Evolutionary conservation across 202 grass and related monocot genomes (phyloP).

Genomic region (Setaria viridis): DNA sequence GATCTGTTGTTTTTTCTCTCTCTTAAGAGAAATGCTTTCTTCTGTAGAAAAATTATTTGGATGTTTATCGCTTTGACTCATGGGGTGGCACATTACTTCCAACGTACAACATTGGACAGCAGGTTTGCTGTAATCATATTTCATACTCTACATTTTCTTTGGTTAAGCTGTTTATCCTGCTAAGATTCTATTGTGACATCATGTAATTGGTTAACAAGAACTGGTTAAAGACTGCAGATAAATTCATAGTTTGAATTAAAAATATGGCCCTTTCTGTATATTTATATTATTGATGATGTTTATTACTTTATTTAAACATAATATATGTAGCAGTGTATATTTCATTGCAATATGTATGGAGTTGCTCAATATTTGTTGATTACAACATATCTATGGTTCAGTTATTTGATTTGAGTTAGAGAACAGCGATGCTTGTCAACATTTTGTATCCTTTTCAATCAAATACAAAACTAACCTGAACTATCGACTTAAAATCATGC

Average conservation of each 20-base stretch:
- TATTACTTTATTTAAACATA: constrained; percentile 5
- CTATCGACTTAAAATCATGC: constrained; percentile 41
- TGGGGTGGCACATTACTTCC: constrained; percentile 95
- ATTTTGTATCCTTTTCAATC: constrained; percentile 18
- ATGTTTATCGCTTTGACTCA: constrained; percentile 93
- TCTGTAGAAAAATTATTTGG: constrained; percentile 96
- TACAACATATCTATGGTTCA: background rate
- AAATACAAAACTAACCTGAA: constrained; percentile 24
- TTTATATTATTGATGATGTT: constrained; percentile 3
- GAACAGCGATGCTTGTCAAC: background rate
- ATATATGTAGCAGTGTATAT: constrained; percentile 12
- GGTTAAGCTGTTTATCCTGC: background rate
- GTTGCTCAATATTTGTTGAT: background rate
- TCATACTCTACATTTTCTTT: constrained; percentile 34
- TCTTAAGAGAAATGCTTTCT: constrained; percentile 27
- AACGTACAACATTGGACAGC: constrained; percentile 84
- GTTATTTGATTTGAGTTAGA: background rate
- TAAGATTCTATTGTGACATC: constrained; percentile 17
- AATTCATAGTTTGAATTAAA: constrained; percentile 37
- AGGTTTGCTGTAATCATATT: constrained; percentile 64
- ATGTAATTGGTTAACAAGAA: constrained; percentile 1
- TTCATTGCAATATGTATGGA: background rate
- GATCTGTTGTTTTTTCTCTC: background rate
- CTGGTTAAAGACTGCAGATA: background rate
- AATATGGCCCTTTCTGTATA: background rate